Evolutionary conservation across 106 monocot genomes (phyloP), one percentile per base, ranked within the genome.

Genomic region (Cymbidium sinense): DNA sequence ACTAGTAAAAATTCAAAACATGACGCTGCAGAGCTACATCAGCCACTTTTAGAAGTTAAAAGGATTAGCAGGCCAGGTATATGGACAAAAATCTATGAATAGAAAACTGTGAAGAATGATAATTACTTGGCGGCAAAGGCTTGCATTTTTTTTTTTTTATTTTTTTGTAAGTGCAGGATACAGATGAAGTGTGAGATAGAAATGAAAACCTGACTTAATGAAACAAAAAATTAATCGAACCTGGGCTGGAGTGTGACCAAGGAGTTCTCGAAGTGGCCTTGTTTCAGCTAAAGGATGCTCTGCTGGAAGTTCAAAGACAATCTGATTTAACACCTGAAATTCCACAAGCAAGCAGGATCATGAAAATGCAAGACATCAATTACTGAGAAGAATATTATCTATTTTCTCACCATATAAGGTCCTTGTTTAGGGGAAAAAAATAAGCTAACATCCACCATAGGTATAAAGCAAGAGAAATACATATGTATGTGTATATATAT

Each of bases 241-340:
- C 96, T 96, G 96, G 62, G 78, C n/a, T 79, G 87, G 86, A 58
- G 93, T 96, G 72, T 93, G 96, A 5, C 96, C 96, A 67, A 96
- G 91, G 61, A 93, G 87, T 85, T 96, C 96, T 28, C 86, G 86
- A 35, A 96, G 83, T 43, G 96, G 96, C 67, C 89, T 96, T 54
- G 89, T 85, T 51, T 88, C 89, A 78, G 96, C 81, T 64, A 98
- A 79, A 78, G 93, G 96, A 79, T 98, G 96, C 62, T 89, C 94
- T 70, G 58, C 85, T 34, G 96, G 96, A 39, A 94, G 94, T 71
- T 87, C 94, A 86, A 76, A 88, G 27, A 98, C 90, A 78, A 98
- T 98, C 84, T 92, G 94, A 84, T 98, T 98, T 83, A 98, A 78
- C 52, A 98, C 91, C 96, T 98, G 85, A 10, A 81, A 79, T 47